Percentiles rank a stretch among this genome's conserved stretches.
Conservation (phyloP, 495 filamentous ascomycete species). For the Opeltia flavorubescens region DNA sequence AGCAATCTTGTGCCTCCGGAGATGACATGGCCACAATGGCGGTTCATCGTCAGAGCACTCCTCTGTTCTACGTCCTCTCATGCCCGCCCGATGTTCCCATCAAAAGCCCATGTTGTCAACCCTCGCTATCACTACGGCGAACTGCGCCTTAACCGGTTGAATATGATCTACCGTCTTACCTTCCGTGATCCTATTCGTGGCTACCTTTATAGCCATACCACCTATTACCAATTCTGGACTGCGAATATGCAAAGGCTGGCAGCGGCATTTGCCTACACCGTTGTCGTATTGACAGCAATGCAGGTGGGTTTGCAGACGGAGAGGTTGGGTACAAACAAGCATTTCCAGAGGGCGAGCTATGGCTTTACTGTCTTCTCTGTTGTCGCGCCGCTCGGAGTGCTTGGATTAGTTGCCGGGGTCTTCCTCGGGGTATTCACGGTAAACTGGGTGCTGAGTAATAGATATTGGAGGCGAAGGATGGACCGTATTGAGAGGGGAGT, state of each 20-base stretch:
- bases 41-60: too few relatives aligned
- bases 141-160: conserved; percentile 30
- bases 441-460: too few relatives aligned
- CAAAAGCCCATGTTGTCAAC: neutral
- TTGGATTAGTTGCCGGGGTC: too few relatives aligned
- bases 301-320: conserved; percentile 11
- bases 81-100: neutral
- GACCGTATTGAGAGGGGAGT: too few relatives aligned
- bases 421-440: too few relatives aligned
- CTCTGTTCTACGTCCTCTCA: neutral
- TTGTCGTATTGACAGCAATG: conserved; percentile 20
- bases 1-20: neutral
- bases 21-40: too few relatives aligned
- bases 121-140: conserved; percentile 30
- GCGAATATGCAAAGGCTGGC: conserved; percentile 12
- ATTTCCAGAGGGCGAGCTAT: too few relatives aligned
- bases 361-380: too few relatives aligned
- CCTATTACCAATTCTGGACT: conserved; percentile 15
- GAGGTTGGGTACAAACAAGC: too few relatives aligned
- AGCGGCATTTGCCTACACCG: conserved; percentile 17
- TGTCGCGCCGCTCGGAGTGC: too few relatives aligned
- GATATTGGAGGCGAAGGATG: too few relatives aligned
- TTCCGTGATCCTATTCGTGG: conserved; percentile 3
- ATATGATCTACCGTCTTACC: conserved; percentile 15
- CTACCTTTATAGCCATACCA: conserved; percentile 11